Evolutionary conservation across 441 rosid genomes (phyloP), one percentile per base, ranked within the genome.

Genomic region (Geranium incanum): DNA sequence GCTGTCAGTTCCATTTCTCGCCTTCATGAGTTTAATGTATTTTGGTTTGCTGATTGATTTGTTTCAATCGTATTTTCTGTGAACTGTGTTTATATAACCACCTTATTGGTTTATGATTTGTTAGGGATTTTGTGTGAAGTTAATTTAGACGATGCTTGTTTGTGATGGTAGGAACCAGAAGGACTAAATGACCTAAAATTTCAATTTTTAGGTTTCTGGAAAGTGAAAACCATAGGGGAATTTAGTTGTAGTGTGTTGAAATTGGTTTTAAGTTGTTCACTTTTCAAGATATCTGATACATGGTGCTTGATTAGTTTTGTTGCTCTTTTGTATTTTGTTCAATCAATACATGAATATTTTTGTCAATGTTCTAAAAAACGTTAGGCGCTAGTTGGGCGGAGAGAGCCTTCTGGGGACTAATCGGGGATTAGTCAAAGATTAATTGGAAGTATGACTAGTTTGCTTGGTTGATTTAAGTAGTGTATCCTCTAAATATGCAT

Each of bases 1-100:
- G 91, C 96, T 80, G 98, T 93, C 74, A 84, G 96, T 52, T 52
- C 70, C 63, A 52, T 43, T 67, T 60, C 33, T 69, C 18, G 4
- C 4, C 28, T 57, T 6, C 21, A 28, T 28, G 33, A 28, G 33
- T 28, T 57, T 13, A 0, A 43, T 7, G 8, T 43, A 7, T 57
- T 5, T 55, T 19, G 63, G 4, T n/a, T 28, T 48, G 12, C 15
- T 70, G 15, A n/a, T 62, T 68, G 64, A n/a, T 45, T 73, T 21
- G 18, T 6, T 39, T 5, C 45, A 4, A 45, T 12, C 19, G 36
- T 75, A 68, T 55, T 33, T 8, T 13, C 43, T 50, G 33, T 15
- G 7, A 55, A 55, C n/a, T 57, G 6, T 57, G 7, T 5, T 19
- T 16, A 15, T 52, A 2, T 1, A 13, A 3, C 13, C 11, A 16